Base-by-base conservation (phyloP, 805 yeast genomes). In the Myxozyma sirexii region DNA sequence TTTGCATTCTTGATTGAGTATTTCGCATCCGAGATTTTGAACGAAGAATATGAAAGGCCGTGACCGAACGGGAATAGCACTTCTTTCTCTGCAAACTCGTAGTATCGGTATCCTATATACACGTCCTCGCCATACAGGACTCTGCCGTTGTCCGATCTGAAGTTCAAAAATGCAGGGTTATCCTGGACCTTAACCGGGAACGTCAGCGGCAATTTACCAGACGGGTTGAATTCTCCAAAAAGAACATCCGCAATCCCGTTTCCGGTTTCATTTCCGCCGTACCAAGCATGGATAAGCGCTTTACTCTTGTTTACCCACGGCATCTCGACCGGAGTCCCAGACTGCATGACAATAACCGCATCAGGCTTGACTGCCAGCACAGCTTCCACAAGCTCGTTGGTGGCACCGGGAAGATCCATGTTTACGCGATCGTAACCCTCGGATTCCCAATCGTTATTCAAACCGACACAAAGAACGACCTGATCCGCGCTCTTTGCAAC, bases 51-150 rank as follows among this genome's bases (percentile, higher is more conserved):
- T 1, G 88, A 84, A 62, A 84, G 76, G 49, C 88, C 88, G 66
- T 71, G 77, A 3, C 88, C 88, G 71, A 85, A 85, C 44, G 87
- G 84, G 75, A 79, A 84, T 50, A 79, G 74, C 4, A 81, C 83
- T 27, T 76, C 76, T 19, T 71, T 73, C 62, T 79, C 76, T 38
- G 74, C 69, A 70, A 80, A 80, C 67, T 85, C 88, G 71, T 82
- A 85, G 74, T 73, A 82, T 60, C 83, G 75, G 75, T 85, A 84
- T 21, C 88, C 89, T 54, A 84, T 82, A 69, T 77, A 84, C 47
- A 85, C 80, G 68, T 84, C 87, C 70, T 85, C 90, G 59, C 88
- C 87, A 66, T 85, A 85, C 56, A 80, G 67, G 33, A 79, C 82
- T 54, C 79, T 72, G 45, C 87, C 87, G 67, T 77, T 77, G 67